phyloP scores from a whole-genome alignment of 495 filamentous ascomycete genomes.

The Jackrogersella minutella region DNA sequence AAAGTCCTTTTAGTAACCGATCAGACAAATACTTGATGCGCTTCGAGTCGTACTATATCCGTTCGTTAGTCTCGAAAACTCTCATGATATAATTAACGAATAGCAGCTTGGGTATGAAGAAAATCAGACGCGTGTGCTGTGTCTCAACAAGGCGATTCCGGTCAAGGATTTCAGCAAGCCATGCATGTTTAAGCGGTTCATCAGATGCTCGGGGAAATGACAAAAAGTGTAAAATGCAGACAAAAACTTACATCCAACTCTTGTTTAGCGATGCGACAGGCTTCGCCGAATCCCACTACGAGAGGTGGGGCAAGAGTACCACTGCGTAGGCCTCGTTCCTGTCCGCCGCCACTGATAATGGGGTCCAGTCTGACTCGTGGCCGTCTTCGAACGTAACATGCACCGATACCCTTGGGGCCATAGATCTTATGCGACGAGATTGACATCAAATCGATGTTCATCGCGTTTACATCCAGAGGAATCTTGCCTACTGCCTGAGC shows the following conservation, averaged over 20 bases:
- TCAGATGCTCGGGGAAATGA: slow-evolving; percentile 51
- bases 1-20: slow-evolving; percentile 78
- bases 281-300: slow-evolving; percentile 93
- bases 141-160: slow-evolving; percentile 59
- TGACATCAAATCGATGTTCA: slow-evolving; percentile 98
- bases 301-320: slow-evolving; percentile 91
- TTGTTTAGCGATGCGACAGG: slow-evolving; percentile 86
- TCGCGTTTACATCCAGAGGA: slow-evolving; percentile 91
- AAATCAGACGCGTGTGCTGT: slow-evolving; percentile 61
- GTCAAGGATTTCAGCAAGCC: slow-evolving; percentile 65
- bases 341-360: slow-evolving; percentile 94
- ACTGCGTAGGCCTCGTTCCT: slow-evolving; percentile 92
- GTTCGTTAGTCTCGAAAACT: slow-evolving; percentile 39
- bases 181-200: slow-evolving; percentile 77
- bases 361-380: slow-evolving; percentile 94
- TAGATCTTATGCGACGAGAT: slow-evolving; percentile 99
- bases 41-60: slow-evolving; percentile 82
- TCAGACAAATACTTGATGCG: slow-evolving; percentile 83
- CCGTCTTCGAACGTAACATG: slow-evolving; percentile 91
- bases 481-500: slow-evolving; percentile 99
- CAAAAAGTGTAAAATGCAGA: slow-evolving; percentile 8
- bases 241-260: slow-evolving; percentile 80
- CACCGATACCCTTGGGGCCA: slow-evolving; percentile 95
- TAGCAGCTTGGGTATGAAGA: neutral
- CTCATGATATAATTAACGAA: slow-evolving; percentile 24